Percentiles rank a stretch among this genome's conserved stretches.
Conservation (phyloP, 2,329 filamentous ascomycete species). For the Ceratocystis smalleyi region DNA sequence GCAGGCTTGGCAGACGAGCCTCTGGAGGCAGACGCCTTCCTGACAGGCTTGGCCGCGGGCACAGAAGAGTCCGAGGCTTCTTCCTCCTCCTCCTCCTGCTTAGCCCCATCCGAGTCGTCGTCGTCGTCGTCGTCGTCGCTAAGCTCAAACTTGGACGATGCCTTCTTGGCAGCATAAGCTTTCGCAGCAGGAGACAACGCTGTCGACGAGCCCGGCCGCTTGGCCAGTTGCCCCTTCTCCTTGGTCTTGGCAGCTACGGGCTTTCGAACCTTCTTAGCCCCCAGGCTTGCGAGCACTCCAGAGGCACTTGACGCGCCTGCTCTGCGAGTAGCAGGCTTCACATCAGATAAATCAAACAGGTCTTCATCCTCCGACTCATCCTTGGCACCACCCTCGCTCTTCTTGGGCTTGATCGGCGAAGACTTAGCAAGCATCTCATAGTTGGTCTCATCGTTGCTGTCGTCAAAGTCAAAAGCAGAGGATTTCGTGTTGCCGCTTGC, state of each 20-base stretch:
- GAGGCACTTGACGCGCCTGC: constrained; percentile 31
- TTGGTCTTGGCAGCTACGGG: constrained; percentile 37
- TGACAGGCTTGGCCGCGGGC: background rate
- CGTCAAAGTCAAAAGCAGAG: constrained; percentile 35
- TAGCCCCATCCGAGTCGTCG: constrained; percentile 30
- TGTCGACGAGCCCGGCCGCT: background rate
- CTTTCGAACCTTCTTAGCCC: constrained; percentile 14
- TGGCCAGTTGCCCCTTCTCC: constrained; percentile 22
- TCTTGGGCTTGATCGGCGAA: constrained; percentile 42
- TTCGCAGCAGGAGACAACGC: constrained; percentile 55
- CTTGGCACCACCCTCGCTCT: constrained; percentile 39
- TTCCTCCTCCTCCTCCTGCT: constrained; percentile 19
- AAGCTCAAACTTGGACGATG: constrained; percentile 24
- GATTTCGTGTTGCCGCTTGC: constrained; percentile 27
- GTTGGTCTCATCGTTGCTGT: constrained; percentile 49
- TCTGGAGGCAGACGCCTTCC: background rate
- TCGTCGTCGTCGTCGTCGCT: constrained; percentile 25
- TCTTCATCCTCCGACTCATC: constrained; percentile 33
- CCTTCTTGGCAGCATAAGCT: constrained; percentile 41
- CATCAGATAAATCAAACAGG: constrained; percentile 18
- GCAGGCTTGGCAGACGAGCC: background rate
- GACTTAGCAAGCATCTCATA: constrained; percentile 53
- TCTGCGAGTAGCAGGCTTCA: constrained; percentile 33
- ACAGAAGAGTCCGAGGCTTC: background rate
- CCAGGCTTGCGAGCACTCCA: constrained; percentile 11